Percentiles rank a stretch among this genome's conserved stretches.
phyloP scores from a whole-genome alignment of 1,139 yeast genomes.

The Saccharomycopsis hybrid region DNA sequence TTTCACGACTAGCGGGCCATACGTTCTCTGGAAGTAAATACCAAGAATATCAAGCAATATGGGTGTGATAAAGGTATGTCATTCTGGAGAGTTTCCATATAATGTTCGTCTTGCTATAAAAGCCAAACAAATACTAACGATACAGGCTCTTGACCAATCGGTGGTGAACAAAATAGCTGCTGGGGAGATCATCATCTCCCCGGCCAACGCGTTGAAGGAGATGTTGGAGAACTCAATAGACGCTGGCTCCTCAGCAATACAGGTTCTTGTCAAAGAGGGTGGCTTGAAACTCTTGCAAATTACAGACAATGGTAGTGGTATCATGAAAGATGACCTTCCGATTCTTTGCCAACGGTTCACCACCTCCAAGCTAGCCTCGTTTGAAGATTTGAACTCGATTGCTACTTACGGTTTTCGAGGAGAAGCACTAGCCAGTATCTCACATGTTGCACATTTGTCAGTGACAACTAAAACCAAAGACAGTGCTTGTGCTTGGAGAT shows the following conservation, averaged over 20 bases:
- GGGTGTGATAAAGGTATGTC: conserved; percentile 65
- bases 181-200: conserved; percentile 92
- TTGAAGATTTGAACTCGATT: conserved; percentile 46
- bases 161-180: conserved; percentile 95
- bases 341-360: conserved; percentile 60
- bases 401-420: conserved; percentile 76
- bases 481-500: conserved; percentile 63
- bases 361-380: conserved; percentile 57
- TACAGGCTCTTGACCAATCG: conserved; percentile 45
- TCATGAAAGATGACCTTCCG: conserved; percentile 49
- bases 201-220: conserved; percentile 79
- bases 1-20: no score
- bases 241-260: conserved; percentile 61
- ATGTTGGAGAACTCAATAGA: conserved; percentile 76
- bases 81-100: conserved; percentile 46
- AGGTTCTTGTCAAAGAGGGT: conserved; percentile 55
- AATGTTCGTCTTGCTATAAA: neutral
- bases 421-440: conserved; percentile 69
- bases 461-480: conserved; percentile 67
- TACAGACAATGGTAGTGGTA: conserved; percentile 75
- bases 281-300: conserved; percentile 59
- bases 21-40: conserved; percentile 44
- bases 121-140: neutral
- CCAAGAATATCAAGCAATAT: conserved; percentile 47
- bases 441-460: conserved; percentile 59